Evolutionary conservation across 2,329 filamentous ascomycete species (phyloP).

Genomic region (Ascocoryne sarcoides): DNA sequence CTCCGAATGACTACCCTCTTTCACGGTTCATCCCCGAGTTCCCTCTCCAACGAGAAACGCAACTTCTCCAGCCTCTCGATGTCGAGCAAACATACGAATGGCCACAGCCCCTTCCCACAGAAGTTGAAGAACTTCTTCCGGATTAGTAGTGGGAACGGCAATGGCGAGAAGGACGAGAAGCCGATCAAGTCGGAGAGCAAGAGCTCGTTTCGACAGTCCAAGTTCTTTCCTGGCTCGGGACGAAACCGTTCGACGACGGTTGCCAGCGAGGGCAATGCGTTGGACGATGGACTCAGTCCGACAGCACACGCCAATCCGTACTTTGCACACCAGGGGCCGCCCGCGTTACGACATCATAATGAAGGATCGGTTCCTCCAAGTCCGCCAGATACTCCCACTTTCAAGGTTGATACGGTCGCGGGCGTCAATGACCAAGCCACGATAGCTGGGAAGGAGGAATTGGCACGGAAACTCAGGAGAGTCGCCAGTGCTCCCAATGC

Average conservation of each 20-base stretch:
- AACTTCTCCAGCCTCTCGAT: conserved; percentile 27
- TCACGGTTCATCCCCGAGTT: conserved; percentile 20
- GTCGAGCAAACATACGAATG: conserved; percentile 42
- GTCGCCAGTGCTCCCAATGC: conserved; percentile 96
- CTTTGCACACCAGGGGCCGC: conserved; percentile 92
- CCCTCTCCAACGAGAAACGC: conserved; percentile 26
- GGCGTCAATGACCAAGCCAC: conserved; percentile 57
- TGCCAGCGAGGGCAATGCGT: conserved; percentile 81
- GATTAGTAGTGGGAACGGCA: conserved; percentile 44
- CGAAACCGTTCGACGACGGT: conserved; percentile 85
- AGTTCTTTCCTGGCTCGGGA: conserved; percentile 80
- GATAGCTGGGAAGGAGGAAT: conserved; percentile 78
- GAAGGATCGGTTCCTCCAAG: conserved; percentile 87
- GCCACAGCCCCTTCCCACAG: conserved; percentile 54
- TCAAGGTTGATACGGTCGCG: conserved; percentile 63
- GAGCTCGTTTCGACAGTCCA: conserved; percentile 67
- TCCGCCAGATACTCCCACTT: conserved; percentile 78
- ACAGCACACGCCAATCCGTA: conserved; percentile 95
- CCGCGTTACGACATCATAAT: conserved; percentile 88
- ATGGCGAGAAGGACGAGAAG: conserved; percentile 32
- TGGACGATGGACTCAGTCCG: conserved; percentile 83
- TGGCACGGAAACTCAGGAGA: conserved; percentile 83
- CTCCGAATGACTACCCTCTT: conserved; percentile 26
- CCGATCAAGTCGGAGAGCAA: conserved; percentile 27
- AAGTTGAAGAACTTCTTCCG: conserved; percentile 65